These are phyloP conservation scores for Scenedesmus sp. DNA, from an alignment of 163 green algal genomes.

Conservation along the genomic window DNA sequence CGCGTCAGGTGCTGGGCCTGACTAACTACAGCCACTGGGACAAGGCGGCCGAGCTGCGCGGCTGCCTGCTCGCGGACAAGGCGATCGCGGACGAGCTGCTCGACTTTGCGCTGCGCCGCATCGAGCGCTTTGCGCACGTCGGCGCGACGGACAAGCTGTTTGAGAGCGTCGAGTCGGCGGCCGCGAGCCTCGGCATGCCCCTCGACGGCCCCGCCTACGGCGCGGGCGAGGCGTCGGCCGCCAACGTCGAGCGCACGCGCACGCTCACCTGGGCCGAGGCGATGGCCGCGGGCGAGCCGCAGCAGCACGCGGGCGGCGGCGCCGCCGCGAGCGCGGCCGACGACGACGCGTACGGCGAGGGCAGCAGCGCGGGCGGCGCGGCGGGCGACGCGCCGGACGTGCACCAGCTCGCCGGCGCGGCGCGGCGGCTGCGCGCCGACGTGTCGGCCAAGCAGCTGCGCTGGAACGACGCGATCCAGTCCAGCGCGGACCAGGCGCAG, in stretches of 20 bases:
- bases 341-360: slow-evolving; percentile 16
- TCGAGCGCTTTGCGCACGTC: slow-evolving; percentile 59
- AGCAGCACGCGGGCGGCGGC: not conserved
- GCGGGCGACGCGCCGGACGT: not conserved
- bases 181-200: slow-evolving; percentile 38
- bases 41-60: slow-evolving; percentile 50
- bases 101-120: slow-evolving; percentile 50
- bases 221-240: slow-evolving; percentile 23
- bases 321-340: not conserved
- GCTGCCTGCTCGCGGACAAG: slow-evolving; percentile 53
- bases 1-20: slow-evolving; percentile 57
- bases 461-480: slow-evolving; percentile 34
- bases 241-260: slow-evolving; percentile 15
- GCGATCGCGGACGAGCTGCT: slow-evolving; percentile 45
- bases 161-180: slow-evolving; percentile 52
- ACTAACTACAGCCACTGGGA: slow-evolving; percentile 83
- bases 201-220: slow-evolving; percentile 36
- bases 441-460: not conserved
- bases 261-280: slow-evolving; percentile 28
- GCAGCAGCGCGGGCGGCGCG: no score
- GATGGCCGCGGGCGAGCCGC: slow-evolving; percentile 17
- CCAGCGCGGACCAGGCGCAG: slow-evolving; percentile 12
- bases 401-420: slow-evolving; percentile 35
- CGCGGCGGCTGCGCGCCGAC: not conserved
- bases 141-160: slow-evolving; percentile 59